Base-by-base conservation (phyloP, 768 basidiomycete genomes). In the Agaricus sinodeliciosus region DNA sequence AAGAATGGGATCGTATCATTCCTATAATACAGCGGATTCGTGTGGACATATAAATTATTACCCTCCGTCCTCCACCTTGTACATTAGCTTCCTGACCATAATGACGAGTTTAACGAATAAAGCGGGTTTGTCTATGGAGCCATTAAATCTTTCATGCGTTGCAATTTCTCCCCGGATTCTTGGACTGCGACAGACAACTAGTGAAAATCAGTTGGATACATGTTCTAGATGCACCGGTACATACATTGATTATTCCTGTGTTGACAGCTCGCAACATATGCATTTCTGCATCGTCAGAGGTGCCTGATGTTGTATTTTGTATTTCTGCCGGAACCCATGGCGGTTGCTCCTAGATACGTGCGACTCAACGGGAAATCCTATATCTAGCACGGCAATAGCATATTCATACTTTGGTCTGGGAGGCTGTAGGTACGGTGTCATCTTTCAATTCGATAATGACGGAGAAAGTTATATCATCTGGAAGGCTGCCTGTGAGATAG, bases 1-100 rank as follows among this genome's bases (percentile, higher is more conserved):
- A 97, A 60, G 94, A 97, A 67, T 97, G 93, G 94, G 94, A 97
- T 50, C 77, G 88, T 69, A 87, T 94, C 64, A 92, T 94, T 77
- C 90, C 93, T 60, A 74, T 93, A 60, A 85, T 95, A 63, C 90
- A 94, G 68, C 87, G 90, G 51, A 95, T 95, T 73, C 85, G 90
- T 50, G 93, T 95, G 70, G 92, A 94, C 69, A 82, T 91, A 65
- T 91, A 80, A 72, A 55, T 56, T 56, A 43, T 48, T 45, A 58
- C 40, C 55, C 47, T 34, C 49, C 58, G 39, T 54, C 54, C 41
- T 42, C 44, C 51, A 54, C 57, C 62, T 60, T 64, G 59, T 65
- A 63, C 34, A 57, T 62, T 63, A 57, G 48, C 57, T 51, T 40
- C 59, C 49, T 39, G 59, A 55, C 51, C 59, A 57, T 55, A 59